A percentile compares a stretch with the other conserved stretches of the same genome.
Evolutionary conservation across 345 rosid species (phyloP).

Genomic region (Pseudoturritis turrita): DNA sequence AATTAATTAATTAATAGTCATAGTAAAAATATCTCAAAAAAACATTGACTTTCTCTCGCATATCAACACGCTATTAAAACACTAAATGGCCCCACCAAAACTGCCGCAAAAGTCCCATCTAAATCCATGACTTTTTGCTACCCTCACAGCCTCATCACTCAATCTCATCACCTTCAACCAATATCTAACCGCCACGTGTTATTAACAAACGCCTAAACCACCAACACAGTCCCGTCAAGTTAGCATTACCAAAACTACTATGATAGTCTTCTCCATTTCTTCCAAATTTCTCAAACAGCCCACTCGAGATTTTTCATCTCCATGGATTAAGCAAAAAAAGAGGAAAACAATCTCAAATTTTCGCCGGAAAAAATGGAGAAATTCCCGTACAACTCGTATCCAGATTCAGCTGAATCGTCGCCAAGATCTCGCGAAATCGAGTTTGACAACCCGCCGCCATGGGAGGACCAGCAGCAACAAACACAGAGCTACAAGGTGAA

Average conservation of each 20-base stretch:
- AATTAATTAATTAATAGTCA: not conserved
- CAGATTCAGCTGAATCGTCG: slow-evolving; percentile 84
- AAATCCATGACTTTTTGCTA: slow-evolving; percentile 6
- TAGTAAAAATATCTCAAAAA: not conserved
- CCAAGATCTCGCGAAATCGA: slow-evolving; percentile 91
- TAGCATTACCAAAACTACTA: slow-evolving; percentile 16
- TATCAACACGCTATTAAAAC: slow-evolving; percentile 5
- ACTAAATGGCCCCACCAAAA: slow-evolving; percentile 9
- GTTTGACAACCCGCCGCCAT: slow-evolving; percentile 67
- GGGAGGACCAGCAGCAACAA: slow-evolving; percentile 60
- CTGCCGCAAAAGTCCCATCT: slow-evolving; percentile 13
- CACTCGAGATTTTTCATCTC: not conserved
- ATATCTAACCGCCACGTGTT: not conserved
- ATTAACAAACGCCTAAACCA: not conserved
- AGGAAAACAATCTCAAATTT: not conserved
- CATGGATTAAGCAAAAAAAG: not conserved
- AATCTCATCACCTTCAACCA: not conserved
- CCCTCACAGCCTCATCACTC: slow-evolving; percentile 18
- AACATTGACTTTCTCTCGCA: not conserved
- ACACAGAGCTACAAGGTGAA: slow-evolving; percentile 49
- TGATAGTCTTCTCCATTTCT: slow-evolving; percentile 11
- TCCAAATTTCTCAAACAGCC: not conserved
- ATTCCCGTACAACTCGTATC: slow-evolving; percentile 57
- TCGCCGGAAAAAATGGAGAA: slow-evolving; percentile 54
- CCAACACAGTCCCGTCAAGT: slow-evolving; percentile 1